These are phyloP conservation scores for Penicillium soppii DNA, from an alignment of 495 filamentous ascomycete species.

Conservation along the genomic window DNA sequence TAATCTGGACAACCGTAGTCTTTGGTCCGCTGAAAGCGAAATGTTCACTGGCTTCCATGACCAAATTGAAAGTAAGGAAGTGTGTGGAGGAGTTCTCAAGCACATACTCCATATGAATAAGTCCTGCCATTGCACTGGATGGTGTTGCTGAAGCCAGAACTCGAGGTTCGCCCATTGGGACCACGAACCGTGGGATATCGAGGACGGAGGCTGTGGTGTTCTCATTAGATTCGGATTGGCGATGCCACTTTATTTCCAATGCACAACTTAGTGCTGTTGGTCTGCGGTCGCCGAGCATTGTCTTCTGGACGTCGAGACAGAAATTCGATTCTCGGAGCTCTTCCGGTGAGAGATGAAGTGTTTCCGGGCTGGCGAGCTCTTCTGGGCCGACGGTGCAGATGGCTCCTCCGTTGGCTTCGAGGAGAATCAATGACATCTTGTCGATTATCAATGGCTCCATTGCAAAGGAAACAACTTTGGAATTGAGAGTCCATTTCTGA, in stretches of 20 bases:
- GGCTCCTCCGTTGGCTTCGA: slow-evolving; percentile 55
- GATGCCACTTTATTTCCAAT: slow-evolving; percentile 76
- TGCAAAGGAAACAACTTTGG: slow-evolving; percentile 73
- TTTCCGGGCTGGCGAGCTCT: slow-evolving; percentile 30
- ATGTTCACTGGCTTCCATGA: slow-evolving; percentile 87
- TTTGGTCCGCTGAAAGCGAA: slow-evolving; percentile 95
- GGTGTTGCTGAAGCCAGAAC: slow-evolving; percentile 68
- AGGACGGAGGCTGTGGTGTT: slow-evolving; percentile 53
- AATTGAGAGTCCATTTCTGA: slow-evolving; percentile 77
- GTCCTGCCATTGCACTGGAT: slow-evolving; percentile 35
- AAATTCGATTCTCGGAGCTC: slow-evolving; percentile 71
- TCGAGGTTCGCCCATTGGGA: slow-evolving; percentile 82
- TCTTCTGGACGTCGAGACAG: slow-evolving; percentile 67
- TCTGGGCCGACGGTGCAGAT: slow-evolving; percentile 46
- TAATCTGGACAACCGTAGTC: slow-evolving; percentile 68
- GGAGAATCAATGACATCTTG: slow-evolving; percentile 56
- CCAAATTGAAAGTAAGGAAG: slow-evolving; percentile 85
- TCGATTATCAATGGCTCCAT: slow-evolving; percentile 67
- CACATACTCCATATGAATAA: slow-evolving; percentile 62
- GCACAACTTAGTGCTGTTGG: slow-evolving; percentile 68
- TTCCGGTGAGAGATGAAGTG: slow-evolving; percentile 52
- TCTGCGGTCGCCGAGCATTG: slow-evolving; percentile 74
- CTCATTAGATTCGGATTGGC: slow-evolving; percentile 28
- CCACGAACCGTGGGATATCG: slow-evolving; percentile 71
- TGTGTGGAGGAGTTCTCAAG: slow-evolving; percentile 95